Percentiles rank a stretch among this genome's conserved stretches.
phyloP scores from a whole-genome alignment of 1,139 yeast species.

The Pichia sp. region DNA sequence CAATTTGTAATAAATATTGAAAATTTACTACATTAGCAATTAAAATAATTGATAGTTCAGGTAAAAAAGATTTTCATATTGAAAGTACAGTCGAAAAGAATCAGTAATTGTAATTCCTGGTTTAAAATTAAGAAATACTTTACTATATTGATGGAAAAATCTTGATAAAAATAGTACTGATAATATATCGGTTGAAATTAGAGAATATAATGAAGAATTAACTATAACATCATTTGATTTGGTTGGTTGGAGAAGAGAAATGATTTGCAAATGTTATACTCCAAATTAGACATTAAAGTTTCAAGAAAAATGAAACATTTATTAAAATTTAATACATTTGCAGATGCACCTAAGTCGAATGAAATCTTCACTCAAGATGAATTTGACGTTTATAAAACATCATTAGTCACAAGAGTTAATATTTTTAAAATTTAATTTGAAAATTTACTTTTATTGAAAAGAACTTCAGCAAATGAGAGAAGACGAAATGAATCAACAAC shows the following conservation, averaged over 20 bases:
- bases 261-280: slow-evolving; percentile 75
- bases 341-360: slow-evolving; percentile 66
- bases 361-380: slow-evolving; percentile 40
- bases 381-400: slow-evolving; percentile 52
- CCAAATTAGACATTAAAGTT: slow-evolving; percentile 89
- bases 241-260: slow-evolving; percentile 74
- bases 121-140: slow-evolving; percentile 44
- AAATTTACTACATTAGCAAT: slow-evolving; percentile 85
- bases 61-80: slow-evolving; percentile 87
- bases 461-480: slow-evolving; percentile 42
- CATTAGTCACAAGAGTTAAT: slow-evolving; percentile 70
- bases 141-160: slow-evolving; percentile 50
- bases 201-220: slow-evolving; percentile 38
- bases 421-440: slow-evolving; percentile 61
- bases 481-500: slow-evolving; percentile 16
- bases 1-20: slow-evolving; percentile 90
- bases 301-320: slow-evolving; percentile 86
- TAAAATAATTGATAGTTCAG: slow-evolving; percentile 61
- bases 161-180: slow-evolving; percentile 42
- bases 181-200: slow-evolving; percentile 82
- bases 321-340: slow-evolving; percentile 75
- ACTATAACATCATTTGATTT: slow-evolving; percentile 35
- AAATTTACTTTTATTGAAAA: slow-evolving; percentile 50
- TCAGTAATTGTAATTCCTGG: slow-evolving; percentile 61
- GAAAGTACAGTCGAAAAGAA: slow-evolving; percentile 59